Conservation (phyloP, 1,139 yeast species). For the Spathaspora jeffriesii region DNA sequence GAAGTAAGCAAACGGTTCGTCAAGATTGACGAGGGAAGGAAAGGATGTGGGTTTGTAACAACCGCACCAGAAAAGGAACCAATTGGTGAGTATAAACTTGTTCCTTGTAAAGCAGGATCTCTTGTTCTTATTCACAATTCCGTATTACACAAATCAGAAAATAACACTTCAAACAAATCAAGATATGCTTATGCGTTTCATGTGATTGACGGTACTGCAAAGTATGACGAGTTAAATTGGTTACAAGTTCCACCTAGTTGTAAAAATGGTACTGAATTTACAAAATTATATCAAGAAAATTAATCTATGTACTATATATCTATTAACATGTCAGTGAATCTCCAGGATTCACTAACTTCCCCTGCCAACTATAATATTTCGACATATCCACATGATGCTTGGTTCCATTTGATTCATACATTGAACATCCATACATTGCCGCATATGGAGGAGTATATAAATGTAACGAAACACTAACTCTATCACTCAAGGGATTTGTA, state of each 20-base stretch:
- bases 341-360: constrained; percentile 34
- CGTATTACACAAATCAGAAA: constrained; percentile 71
- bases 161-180: constrained; percentile 54
- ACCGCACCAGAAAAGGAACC: constrained; percentile 22
- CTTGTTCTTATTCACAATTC: constrained; percentile 69
- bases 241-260: constrained; percentile 66
- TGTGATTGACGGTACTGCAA: constrained; percentile 62
- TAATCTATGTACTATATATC: not conserved
- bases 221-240: constrained; percentile 72
- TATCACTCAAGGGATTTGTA: constrained; percentile 46
- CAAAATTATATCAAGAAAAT: constrained; percentile 34
- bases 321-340: constrained; percentile 33
- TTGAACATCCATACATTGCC: constrained; percentile 62
- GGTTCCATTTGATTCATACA: constrained; percentile 56
- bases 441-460: constrained; percentile 83
- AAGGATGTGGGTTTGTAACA: constrained; percentile 53
- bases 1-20: constrained; percentile 70
- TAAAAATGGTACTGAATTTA: constrained; percentile 62
- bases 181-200: constrained; percentile 83
- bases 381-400: constrained; percentile 62
- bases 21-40: constrained; percentile 43
- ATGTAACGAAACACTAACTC: constrained; percentile 68
- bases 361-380: constrained; percentile 65
- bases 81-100: constrained; percentile 42
- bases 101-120: constrained; percentile 73